Evolutionary conservation across 2,329 filamentous ascomycete genomes (phyloP).

Genomic region (Trichoderma brevicompactum): DNA sequence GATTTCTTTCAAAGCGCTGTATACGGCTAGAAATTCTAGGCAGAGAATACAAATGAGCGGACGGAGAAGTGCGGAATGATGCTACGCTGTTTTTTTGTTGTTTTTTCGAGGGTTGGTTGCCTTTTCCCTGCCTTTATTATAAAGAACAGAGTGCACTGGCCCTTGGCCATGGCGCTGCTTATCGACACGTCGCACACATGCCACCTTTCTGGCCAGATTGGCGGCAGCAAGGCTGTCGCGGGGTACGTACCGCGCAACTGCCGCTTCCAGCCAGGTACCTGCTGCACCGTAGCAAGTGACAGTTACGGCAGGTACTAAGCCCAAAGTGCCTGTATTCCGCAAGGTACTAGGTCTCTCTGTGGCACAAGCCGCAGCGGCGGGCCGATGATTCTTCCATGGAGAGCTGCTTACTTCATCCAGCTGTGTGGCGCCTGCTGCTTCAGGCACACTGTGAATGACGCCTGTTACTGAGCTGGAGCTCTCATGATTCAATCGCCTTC

Average conservation of each 20-base stretch:
- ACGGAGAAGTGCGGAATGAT: constrained; percentile 1
- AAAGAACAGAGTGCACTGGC: constrained; percentile 23
- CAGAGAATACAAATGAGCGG: constrained; percentile 9
- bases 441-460: constrained; percentile 41
- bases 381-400: constrained; percentile 5
- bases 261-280: constrained; percentile 1
- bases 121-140: background rate
- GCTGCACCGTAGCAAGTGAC: too few species aligned
- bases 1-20: too few species aligned
- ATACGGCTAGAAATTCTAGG: too few species aligned
- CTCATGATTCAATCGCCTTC: constrained; percentile 29
- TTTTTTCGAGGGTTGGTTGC: background rate
- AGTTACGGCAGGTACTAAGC: too few species aligned
- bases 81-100: background rate
- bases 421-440: constrained; percentile 17
- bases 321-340: too few species aligned
- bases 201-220: constrained; percentile 35
- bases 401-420: background rate
- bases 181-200: constrained; percentile 30
- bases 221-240: constrained; percentile 28
- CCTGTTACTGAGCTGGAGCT: constrained; percentile 31
- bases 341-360: too few species aligned
- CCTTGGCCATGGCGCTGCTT: background rate
- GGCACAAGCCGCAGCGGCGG: constrained; percentile 1
- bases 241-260: constrained; percentile 30